Evolutionary conservation across 2,329 filamentous ascomycete species (phyloP), one percentile per base, ranked within the genome.

Genomic region (Epichloe aotearoae): DNA sequence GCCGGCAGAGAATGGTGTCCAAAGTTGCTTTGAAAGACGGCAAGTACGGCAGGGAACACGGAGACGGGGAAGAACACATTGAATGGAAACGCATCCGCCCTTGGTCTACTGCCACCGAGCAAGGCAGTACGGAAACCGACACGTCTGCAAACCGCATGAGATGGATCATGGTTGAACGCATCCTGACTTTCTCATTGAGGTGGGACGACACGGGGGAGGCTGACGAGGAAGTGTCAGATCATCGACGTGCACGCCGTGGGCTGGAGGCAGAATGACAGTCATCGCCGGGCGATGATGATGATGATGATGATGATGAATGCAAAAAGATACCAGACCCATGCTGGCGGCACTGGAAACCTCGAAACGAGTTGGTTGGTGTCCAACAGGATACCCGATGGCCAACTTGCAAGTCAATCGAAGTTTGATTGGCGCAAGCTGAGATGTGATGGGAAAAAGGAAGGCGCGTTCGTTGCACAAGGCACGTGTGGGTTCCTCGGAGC

Each of bases 121-220:
- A 59, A 17, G 54, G 56, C 19, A 56, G 54, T 20, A 57, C 60
- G 14, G 57, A 58, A 17, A 61, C 57, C n/a, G 56, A 57, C 14
- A 58, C 59, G 1, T 59, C 57, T 30, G 61, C 62, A 51, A 64
- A 67, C 50, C 56, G 61, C 43, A 64, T 67, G 64, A 60, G 66
- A 50, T 69, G 66, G 66, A 62, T 66, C 33, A 56, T 66, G 20
- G 65, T 68, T 8, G 66, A 69, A 53, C 60, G 66, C 15, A 66
- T 63, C 39, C 53, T 69, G 33, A 68, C 66, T 1, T 68, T 68
- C 50, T 65, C 65, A 5, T 54, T 69, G 38, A 59, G 62, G 14
- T 64, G 64, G 58, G 66, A 68, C 17, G 62, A 59, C n/a, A 59
- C 59, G 44, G 60, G 54, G 54, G 63, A 61, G 17, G 57, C 58